These are phyloP conservation scores for Aspergillus versicolor DNA, from an alignment of 2,329 filamentous ascomycete species.

Conservation along the genomic window DNA sequence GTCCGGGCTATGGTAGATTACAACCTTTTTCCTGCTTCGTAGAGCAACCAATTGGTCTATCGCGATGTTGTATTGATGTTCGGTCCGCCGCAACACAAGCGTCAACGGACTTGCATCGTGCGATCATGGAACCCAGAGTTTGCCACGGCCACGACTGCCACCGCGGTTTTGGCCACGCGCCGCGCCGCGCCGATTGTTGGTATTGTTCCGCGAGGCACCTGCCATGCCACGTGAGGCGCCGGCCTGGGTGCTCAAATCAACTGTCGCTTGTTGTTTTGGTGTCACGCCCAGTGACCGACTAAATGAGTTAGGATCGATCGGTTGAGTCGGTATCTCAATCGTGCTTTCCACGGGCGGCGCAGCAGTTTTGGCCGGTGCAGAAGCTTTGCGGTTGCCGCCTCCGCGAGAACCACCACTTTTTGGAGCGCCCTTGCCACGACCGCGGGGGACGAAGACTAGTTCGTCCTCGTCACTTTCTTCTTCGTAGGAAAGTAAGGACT, in stretches of 20 bases:
- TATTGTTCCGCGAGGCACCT: slow-evolving; percentile 33
- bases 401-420: slow-evolving; percentile 28
- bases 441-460: slow-evolving; percentile 47
- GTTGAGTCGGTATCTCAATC: slow-evolving; percentile 46
- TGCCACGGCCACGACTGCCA: slow-evolving; percentile 40
- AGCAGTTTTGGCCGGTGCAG: slow-evolving; percentile 21
- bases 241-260: slow-evolving; percentile 34
- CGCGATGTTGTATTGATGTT: slow-evolving; percentile 18
- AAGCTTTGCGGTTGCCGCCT: slow-evolving; percentile 31
- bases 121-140: slow-evolving; percentile 47
- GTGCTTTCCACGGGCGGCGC: slow-evolving; percentile 28
- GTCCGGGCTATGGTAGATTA: slow-evolving; percentile 17
- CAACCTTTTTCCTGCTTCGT: slow-evolving; percentile 17
- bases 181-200: slow-evolving; percentile 34
- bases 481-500: slow-evolving; percentile 47
- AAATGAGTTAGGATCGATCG: slow-evolving; percentile 51
- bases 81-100: slow-evolving; percentile 21
- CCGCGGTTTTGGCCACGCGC: slow-evolving; percentile 30
- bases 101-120: slow-evolving; percentile 16
- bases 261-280: slow-evolving; percentile 26
- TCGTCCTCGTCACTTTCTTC: slow-evolving; percentile 51
- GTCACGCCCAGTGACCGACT: slow-evolving; percentile 39
- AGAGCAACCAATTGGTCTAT: slow-evolving; percentile 22
- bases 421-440: slow-evolving; percentile 36
- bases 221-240: slow-evolving; percentile 36